Conservation (phyloP, 2,329 filamentous ascomycete genomes). For the Cercospora zeina region DNA sequence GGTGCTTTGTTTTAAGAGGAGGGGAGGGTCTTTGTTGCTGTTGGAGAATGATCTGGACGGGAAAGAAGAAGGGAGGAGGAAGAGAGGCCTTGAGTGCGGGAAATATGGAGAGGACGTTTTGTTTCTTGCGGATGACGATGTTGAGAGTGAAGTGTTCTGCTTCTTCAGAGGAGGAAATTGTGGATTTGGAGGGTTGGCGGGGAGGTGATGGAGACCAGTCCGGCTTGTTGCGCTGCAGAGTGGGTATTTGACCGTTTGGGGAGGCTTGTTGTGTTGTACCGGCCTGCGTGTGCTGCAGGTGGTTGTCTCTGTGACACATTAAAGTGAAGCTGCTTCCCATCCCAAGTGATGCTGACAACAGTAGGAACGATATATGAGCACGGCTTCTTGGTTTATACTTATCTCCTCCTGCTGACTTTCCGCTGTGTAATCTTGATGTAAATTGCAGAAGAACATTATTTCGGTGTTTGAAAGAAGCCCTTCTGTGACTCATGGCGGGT, state of each 20-base stretch:
- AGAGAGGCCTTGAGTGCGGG: slow-evolving; percentile 2
- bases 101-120: slow-evolving; percentile 3
- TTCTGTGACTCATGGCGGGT: not conserved
- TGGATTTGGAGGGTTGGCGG: slow-evolving; percentile 1
- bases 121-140: slow-evolving; percentile 8
- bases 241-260: not conserved
- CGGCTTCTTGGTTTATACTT: not conserved
- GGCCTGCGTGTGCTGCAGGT: not conserved
- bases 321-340: not conserved
- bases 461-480: not conserved
- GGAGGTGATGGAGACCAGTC: not conserved
- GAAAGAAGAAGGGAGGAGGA: not conserved
- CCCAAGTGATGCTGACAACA: not conserved
- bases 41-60: not conserved
- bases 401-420: too few relatives aligned
- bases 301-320: not conserved
- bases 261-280: not conserved
- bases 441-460: not conserved
- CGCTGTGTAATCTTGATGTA: not conserved
- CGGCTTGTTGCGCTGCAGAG: slow-evolving; percentile 7
- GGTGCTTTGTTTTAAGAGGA: slow-evolving; percentile 2
- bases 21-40: not conserved
- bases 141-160: slow-evolving; percentile 7
- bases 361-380: not conserved
- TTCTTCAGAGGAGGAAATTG: not conserved